Base-by-base conservation (phyloP, 106 monocot genomes). In the Iris macrosiphon region DNA sequence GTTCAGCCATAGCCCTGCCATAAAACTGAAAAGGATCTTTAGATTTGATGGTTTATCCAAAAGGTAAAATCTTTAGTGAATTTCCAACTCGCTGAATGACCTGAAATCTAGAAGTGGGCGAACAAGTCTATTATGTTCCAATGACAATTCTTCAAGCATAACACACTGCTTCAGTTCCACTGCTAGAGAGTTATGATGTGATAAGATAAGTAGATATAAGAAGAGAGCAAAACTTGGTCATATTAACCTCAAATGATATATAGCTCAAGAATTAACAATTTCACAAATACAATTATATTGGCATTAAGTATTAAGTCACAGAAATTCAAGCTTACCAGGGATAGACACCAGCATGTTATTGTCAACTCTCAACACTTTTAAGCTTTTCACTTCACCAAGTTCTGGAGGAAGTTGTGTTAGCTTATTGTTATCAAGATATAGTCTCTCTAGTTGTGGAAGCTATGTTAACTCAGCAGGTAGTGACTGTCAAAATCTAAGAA, bases 81-180 rank as follows among this genome's bases (percentile, higher is more conserved):
- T n/a, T n/a, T n/a, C n/a, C 29, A 59, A 50, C 31, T 39, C 20
- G 73, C 39, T 51, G 59, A 65, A 68, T 75, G 80, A 98, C 98
- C 98, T 98, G 83, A 98, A 84, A 83, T 98, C 98, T 31, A 98
- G 75, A 51, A 98, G 83, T 40, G 91, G 98, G 16, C 90, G 91
- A n/a, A 98, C 69, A 59, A 98, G 85, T 63, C 81, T 98, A 70
- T 98, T 98, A 63, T 91, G 54, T 62, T 98, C 98, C 23, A 98
- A 51, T 35, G 96, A 98, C 40, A 98, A 65, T 55, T 87, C 98
- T 61, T 79, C 83, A 41, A 98, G 61, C 57, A 68, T 54, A 59
- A 98, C 80, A 68, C 98, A 98, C 61, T 98, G 87, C 27, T 80
- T 80, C 67, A 98, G 70, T 61, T 98, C 98, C 58, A 81, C 98